phyloP scores from a whole-genome alignment of 2,329 filamentous ascomycete genomes.

The Calonectria pseudoreteaudii region DNA sequence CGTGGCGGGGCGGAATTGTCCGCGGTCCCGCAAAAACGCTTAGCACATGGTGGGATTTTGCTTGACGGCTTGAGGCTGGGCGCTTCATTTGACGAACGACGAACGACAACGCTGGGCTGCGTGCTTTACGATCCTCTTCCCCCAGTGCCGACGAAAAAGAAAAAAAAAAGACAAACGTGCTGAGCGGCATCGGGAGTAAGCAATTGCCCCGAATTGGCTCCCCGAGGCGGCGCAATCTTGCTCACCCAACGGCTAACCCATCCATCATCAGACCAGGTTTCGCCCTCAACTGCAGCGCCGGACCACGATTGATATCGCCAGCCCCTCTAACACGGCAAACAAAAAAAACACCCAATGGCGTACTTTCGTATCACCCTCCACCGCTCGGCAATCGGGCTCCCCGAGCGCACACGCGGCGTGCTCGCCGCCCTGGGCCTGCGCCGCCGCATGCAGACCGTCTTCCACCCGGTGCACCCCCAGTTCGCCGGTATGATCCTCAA shows the following conservation, averaged over 20 bases:
- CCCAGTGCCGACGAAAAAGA: background rate
- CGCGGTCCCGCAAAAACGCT: slow-evolving; percentile 16
- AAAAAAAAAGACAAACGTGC: background rate
- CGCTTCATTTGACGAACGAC: slow-evolving; percentile 6
- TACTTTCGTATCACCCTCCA: slow-evolving; percentile 94
- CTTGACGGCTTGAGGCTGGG: slow-evolving; percentile 8
- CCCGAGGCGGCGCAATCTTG: background rate
- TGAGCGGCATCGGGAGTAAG: slow-evolving; percentile 6
- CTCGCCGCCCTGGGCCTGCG: slow-evolving; percentile 87
- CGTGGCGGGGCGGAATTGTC: slow-evolving; percentile 25
- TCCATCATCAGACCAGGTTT: background rate
- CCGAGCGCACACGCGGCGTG: slow-evolving; percentile 81
- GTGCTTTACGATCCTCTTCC: background rate
- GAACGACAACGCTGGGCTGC: slow-evolving; percentile 3
- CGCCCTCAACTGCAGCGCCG: background rate
- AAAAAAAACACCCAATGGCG: slow-evolving; percentile 65
- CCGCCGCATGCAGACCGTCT: slow-evolving; percentile 87
- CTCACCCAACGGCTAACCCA: background rate
- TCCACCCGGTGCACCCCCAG: slow-evolving; percentile 84
- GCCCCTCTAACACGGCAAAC: background rate
- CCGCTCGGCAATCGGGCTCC: slow-evolving; percentile 90
- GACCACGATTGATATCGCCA: background rate
- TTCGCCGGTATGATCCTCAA: slow-evolving; percentile 92
- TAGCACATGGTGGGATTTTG: slow-evolving; percentile 17
- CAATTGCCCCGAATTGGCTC: background rate